Evolutionary conservation across 441 rosid genomes (phyloP), one percentile per base, ranked within the genome.

Genomic region (Cnidoscolus chayamansa): DNA sequence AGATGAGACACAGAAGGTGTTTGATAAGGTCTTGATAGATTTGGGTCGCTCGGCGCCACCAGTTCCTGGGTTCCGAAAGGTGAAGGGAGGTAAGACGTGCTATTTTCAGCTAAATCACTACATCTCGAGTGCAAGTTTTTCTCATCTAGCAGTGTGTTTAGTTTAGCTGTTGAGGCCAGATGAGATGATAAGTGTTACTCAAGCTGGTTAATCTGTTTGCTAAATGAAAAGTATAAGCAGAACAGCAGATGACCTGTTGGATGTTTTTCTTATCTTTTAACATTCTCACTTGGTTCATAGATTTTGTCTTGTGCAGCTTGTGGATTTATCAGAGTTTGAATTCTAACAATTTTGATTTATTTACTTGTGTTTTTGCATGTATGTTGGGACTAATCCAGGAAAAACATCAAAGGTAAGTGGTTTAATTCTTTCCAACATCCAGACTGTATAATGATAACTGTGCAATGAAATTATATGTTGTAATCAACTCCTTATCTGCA

Each of bases 41-140:
- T 79, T 88, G 76, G 87, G 87, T 57, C 78, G 76, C 56, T 71
- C 85, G 12, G 89, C 89, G 31, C 93, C 90, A 5, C 90, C 89
- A 32, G 70, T 88, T 76, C 90, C 88, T 7, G 90, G 93, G 61
- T 86, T 88, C 77, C 84, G 90, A 15, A 73, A 86, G 67, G 78
- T 84, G 76, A 86, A 86, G 77, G 93, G 93, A 74, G 93, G 93
- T 88, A 74, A 40, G 45, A 40, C 45, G 6, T 40, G 45, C 45
- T 40, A 6, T 40, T 40, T 40, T 40, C 45, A 40, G 25, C 25
- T 25, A 25, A 25, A 25, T 25, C 25, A 25, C 25, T 25, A 25
- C 25, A 25, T 25, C 25, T 25, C 25, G 25, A 25, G 25, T 25
- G 25, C 25, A 25, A 25, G 25, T 25, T 25, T 25, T 25, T 25